Evolutionary conservation across 2,329 filamentous ascomycete genomes (phyloP).

Genomic region (Akanthomyces lecanii): DNA sequence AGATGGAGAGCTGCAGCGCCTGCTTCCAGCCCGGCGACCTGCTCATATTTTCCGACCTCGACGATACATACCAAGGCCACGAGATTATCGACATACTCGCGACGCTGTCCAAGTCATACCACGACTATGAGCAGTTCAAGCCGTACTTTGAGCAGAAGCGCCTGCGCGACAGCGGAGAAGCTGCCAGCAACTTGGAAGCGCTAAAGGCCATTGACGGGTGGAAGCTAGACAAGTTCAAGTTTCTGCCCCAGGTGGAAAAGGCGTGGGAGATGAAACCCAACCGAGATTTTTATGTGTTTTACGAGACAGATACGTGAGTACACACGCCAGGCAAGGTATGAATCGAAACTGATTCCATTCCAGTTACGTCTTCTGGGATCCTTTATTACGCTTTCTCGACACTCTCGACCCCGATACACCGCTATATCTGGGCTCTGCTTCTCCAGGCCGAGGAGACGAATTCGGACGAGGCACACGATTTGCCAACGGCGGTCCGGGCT

Average conservation of each 20-base stretch:
- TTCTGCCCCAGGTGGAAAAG: slow-evolving; percentile 50
- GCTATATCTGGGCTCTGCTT: slow-evolving; percentile 11
- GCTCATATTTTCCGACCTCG: slow-evolving; percentile 49
- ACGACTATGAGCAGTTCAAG: slow-evolving; percentile 30
- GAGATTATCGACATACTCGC: slow-evolving; percentile 42
- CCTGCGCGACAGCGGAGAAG: slow-evolving; percentile 30
- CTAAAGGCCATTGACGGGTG: slow-evolving; percentile 40
- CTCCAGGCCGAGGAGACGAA: slow-evolving; percentile 7
- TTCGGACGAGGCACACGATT: slow-evolving; percentile 8
- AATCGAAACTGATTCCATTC: neutral
- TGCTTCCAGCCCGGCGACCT: slow-evolving; percentile 28
- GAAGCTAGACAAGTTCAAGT: slow-evolving; percentile 55
- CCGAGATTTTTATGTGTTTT: slow-evolving; percentile 53
- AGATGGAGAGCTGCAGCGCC: slow-evolving; percentile 49
- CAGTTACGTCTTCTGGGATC: slow-evolving; percentile 21
- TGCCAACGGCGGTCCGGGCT: slow-evolving; percentile 20
- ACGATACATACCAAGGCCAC: slow-evolving; percentile 40
- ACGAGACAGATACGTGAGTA: slow-evolving; percentile 51
- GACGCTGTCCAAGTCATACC: slow-evolving; percentile 39
- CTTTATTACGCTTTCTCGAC: slow-evolving; percentile 18
- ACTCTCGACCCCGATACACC: slow-evolving; percentile 15
- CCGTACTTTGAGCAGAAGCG: slow-evolving; percentile 39
- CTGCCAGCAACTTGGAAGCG: slow-evolving; percentile 28
- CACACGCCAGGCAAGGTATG: no score
- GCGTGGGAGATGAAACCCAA: slow-evolving; percentile 43